Percentiles rank a stretch among this genome's conserved stretches.
Evolutionary conservation across 1,284 basidiomycete species (phyloP).

Genomic region (Papiliotrema fonsecae): DNA sequence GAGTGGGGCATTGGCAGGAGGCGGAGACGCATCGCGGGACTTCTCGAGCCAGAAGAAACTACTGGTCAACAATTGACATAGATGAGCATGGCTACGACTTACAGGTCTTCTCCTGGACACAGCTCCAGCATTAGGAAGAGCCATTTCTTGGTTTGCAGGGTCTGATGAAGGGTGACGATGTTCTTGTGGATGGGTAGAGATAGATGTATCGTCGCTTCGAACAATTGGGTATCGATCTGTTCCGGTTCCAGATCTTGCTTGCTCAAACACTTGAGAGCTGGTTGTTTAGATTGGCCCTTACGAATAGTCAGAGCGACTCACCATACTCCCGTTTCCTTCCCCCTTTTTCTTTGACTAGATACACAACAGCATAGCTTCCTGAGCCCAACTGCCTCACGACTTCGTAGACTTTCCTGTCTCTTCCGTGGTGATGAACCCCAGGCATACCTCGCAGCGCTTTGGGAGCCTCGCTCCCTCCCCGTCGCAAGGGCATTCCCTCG

Average conservation of each 20-base stretch:
- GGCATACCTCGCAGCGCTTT: conserved; percentile 12
- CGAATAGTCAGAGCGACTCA: conserved; percentile 15
- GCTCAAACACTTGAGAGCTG: conserved; percentile 89
- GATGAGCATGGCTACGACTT: conserved; percentile 12
- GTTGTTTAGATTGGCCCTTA: not conserved
- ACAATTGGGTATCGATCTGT: conserved; percentile 76
- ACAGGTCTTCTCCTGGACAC: conserved; percentile 84
- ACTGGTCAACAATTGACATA: conserved; percentile 9
- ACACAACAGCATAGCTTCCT: conserved; percentile 89
- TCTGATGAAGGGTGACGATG: conserved; percentile 91
- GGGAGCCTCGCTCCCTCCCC: conserved; percentile 39
- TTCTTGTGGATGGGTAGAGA: conserved; percentile 85
- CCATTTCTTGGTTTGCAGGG: conserved; percentile 73
- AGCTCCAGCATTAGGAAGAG: conserved; percentile 80
- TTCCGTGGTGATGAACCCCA: conserved; percentile 1
- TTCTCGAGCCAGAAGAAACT: conserved; percentile 93
- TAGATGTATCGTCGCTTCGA: conserved; percentile 93
- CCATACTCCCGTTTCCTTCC: conserved; percentile 75
- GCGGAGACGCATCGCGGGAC: conserved; percentile 74
- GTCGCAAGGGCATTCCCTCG: conserved; percentile 30
- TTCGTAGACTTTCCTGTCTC: conserved; percentile 55
- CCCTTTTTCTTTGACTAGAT: conserved; percentile 82
- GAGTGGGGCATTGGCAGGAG: conserved; percentile 51
- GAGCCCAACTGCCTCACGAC: conserved; percentile 78
- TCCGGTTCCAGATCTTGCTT: conserved; percentile 87